Conservation (phyloP, 495 filamentous ascomycete genomes). For the Aspergillus steynii region DNA sequence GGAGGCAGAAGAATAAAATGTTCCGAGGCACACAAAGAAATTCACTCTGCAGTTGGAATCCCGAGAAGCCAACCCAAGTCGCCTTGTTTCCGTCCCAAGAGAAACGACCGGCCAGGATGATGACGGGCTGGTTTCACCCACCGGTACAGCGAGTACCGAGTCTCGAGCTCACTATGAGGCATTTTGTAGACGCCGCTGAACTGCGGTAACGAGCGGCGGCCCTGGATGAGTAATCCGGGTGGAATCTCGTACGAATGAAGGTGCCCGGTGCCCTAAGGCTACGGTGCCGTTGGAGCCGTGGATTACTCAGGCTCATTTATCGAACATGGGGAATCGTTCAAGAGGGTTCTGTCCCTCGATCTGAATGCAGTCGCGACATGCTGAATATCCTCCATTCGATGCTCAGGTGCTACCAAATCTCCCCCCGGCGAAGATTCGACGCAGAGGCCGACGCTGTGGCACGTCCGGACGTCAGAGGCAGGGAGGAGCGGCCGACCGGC, state of each 20-base stretch:
- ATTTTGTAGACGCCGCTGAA: slow-evolving; percentile 3
- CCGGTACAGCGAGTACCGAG: background rate
- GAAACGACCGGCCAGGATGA: background rate
- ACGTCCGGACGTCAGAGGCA: background rate
- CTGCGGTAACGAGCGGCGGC: background rate
- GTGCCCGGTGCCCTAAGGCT: too few species aligned
- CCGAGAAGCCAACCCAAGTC: too few species aligned
- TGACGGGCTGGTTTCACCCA: slow-evolving; percentile 7
- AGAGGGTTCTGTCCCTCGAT: too few species aligned
- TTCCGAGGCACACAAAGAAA: background rate
- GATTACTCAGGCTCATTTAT: background rate
- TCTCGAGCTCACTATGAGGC: slow-evolving; percentile 7
- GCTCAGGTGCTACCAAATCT: too few species aligned
- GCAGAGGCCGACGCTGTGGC: background rate
- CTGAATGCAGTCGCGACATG: too few species aligned
- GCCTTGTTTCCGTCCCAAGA: too few species aligned
- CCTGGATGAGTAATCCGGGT: background rate
- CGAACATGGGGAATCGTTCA: too few species aligned
- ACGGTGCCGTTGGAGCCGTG: background rate
- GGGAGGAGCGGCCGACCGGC: too few species aligned
- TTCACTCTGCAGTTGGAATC: background rate
- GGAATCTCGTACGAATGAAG: too few species aligned
- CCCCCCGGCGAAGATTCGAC: too few species aligned
- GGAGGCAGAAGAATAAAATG: background rate
- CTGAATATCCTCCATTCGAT: too few species aligned